A percentile compares a stretch with the other conserved stretches of the same genome.
phyloP scores from a whole-genome alignment of 1,139 yeast genomes.

The Yamadazyma triangularis region DNA sequence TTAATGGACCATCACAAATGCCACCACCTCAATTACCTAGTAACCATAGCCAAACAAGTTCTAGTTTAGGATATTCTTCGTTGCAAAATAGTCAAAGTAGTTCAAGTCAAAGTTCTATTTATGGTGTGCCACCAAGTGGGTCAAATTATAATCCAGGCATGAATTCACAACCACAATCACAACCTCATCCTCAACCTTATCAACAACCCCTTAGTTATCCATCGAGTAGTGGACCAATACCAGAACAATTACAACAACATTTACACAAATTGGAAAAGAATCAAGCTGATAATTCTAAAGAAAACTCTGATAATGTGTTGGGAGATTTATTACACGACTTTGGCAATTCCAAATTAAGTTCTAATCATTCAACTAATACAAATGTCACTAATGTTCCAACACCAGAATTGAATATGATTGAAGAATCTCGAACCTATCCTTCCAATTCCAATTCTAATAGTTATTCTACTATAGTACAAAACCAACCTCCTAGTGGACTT shows the following conservation, averaged over 20 bases:
- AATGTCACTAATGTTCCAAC: conserved; percentile 9
- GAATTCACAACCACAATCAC: background rate
- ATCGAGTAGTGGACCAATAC: too few relatives aligned
- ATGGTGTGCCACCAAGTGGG: background rate
- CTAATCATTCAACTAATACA: conserved; percentile 9
- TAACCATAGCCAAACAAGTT: background rate
- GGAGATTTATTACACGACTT: conserved; percentile 12
- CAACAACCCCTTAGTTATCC: too few relatives aligned
- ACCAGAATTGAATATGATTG: conserved; percentile 13
- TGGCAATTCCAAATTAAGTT: conserved; percentile 13
- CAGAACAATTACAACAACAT: conserved; percentile 11
- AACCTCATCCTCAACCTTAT: conserved; percentile 3
- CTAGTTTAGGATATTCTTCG: background rate
- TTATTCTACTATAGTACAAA: conserved; percentile 15
- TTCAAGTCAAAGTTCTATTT: background rate
- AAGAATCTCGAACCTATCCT: background rate
- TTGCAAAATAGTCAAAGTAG: background rate
- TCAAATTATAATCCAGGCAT: background rate
- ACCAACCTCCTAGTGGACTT: conserved; percentile 4
- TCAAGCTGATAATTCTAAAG: conserved; percentile 7
- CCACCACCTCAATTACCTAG: conserved; percentile 1
- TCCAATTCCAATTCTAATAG: conserved; percentile 12
- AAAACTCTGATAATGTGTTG: conserved; percentile 6
- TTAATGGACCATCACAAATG: conserved; percentile 1
- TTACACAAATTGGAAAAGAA: conserved; percentile 10